Percentiles rank a stretch among this genome's conserved stretches.
These are phyloP conservation scores for Linum lewisii DNA, from an alignment of 345 rosid species.

Conservation along the genomic window DNA sequence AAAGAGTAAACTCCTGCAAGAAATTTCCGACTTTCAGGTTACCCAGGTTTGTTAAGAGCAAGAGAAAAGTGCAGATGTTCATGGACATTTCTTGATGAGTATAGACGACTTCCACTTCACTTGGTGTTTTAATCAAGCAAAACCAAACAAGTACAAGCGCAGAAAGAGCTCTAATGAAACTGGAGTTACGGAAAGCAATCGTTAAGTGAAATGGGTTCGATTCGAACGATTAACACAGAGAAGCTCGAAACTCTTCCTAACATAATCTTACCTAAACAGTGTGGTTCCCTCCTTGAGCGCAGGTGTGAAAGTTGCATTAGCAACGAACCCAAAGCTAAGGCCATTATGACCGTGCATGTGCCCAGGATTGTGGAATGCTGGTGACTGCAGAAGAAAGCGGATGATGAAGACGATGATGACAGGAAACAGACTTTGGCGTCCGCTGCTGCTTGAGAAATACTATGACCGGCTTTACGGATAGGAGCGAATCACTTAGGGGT, in stretches of 20 bases:
- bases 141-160: too few relatives aligned
- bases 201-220: too few relatives aligned
- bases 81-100: too few relatives aligned
- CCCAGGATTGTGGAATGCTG: not conserved
- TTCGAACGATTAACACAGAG: not conserved
- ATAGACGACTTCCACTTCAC: too few relatives aligned
- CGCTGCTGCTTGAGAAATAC: not conserved
- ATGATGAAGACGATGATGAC: not conserved
- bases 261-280: not conserved
- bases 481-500: too few relatives aligned
- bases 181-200: too few relatives aligned
- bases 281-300: not conserved
- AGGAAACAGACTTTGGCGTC: not conserved
- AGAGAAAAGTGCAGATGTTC: too few relatives aligned
- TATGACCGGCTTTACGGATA: too few relatives aligned
- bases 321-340: not conserved
- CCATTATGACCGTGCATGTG: not conserved
- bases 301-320: not conserved
- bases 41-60: too few relatives aligned
- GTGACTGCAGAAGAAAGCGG: not conserved
- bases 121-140: too few relatives aligned
- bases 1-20: not conserved
- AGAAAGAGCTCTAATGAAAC: too few relatives aligned
- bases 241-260: not conserved
- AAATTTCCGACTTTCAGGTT: too few relatives aligned